These are phyloP conservation scores for Flaveria sonorensis DNA, from an alignment of 129 eudicot genomes.

Conservation along the genomic window DNA sequence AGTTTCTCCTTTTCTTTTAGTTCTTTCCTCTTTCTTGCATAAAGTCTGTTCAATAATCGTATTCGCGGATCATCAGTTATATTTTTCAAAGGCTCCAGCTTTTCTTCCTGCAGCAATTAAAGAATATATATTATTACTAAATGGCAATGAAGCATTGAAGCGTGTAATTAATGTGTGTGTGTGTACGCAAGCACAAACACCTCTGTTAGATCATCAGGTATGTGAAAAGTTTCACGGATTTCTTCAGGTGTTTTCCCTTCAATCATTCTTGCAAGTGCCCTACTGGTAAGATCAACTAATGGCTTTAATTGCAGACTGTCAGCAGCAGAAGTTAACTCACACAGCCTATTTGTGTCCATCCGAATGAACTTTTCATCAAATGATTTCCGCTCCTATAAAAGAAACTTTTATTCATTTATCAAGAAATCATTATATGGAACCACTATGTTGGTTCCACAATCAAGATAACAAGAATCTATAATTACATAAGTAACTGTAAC, in stretches of 20 bases:
- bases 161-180: background rate
- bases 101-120: conserved; percentile 69
- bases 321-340: conserved; percentile 96
- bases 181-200: conserved; percentile 53
- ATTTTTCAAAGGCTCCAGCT: conserved; percentile 83
- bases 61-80: conserved; percentile 87
- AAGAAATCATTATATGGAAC: conserved; percentile 5
- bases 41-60: conserved; percentile 76
- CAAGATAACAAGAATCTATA: background rate
- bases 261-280: conserved; percentile 93
- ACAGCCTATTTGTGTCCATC: conserved; percentile 81
- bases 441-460: background rate
- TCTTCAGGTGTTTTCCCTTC: conserved; percentile 94
- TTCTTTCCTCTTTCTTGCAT: conserved; percentile 96
- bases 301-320: conserved; percentile 81
- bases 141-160: conserved; percentile 16
- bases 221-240: conserved; percentile 82
- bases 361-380: conserved; percentile 88
- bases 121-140: conserved; percentile 9
- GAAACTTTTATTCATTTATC: conserved; percentile 5
- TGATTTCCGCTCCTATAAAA: conserved; percentile 70
- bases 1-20: conserved; percentile 67
- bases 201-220: conserved; percentile 98
- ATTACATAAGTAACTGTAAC: conserved; percentile 6
- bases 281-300: conserved; percentile 86